Conservation (phyloP, 768 basidiomycete species). For the Kondoa malvinella region DNA sequence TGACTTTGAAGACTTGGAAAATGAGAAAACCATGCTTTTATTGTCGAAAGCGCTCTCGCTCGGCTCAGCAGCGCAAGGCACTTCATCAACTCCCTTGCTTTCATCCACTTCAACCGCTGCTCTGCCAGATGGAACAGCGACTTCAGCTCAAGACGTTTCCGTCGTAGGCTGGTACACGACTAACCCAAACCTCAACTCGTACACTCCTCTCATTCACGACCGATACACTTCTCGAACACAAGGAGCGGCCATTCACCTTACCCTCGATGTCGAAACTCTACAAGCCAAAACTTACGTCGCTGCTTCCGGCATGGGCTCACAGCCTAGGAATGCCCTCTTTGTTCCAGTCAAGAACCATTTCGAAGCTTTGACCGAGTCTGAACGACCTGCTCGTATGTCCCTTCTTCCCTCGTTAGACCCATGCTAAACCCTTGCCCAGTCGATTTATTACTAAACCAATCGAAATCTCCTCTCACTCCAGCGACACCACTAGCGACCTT, state of each 20-base stretch:
- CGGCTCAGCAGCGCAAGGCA: not conserved
- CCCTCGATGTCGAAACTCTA: conserved; percentile 16
- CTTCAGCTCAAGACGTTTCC: not conserved
- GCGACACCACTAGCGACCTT: conserved; percentile 5
- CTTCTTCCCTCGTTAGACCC: not conserved
- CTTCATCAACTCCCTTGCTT: not conserved
- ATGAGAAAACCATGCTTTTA: not conserved
- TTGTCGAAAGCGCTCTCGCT: not conserved
- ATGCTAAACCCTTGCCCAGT: conserved; percentile 8
- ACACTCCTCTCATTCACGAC: conserved; percentile 20
- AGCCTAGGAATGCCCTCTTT: conserved; percentile 10
- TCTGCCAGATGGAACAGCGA: too few relatives aligned
- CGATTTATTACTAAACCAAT: conserved; percentile 9
- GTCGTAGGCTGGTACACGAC: conserved; percentile 17
- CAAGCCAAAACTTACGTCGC: conserved; percentile 10
- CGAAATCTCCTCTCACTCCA: not conserved
- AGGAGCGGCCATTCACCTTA: conserved; percentile 13
- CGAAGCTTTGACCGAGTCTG: conserved; percentile 8
- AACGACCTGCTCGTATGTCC: conserved; percentile 14
- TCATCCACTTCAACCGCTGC: not conserved
- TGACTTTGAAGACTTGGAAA: conserved; percentile 2
- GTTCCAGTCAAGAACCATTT: conserved; percentile 15
- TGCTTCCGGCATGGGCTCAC: conserved; percentile 9
- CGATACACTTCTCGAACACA: not conserved
- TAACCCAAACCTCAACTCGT: conserved; percentile 18